Evolutionary conservation across 1,139 yeast genomes (phyloP).

Genomic region (Zygosaccharomyces pseudobailii): DNA sequence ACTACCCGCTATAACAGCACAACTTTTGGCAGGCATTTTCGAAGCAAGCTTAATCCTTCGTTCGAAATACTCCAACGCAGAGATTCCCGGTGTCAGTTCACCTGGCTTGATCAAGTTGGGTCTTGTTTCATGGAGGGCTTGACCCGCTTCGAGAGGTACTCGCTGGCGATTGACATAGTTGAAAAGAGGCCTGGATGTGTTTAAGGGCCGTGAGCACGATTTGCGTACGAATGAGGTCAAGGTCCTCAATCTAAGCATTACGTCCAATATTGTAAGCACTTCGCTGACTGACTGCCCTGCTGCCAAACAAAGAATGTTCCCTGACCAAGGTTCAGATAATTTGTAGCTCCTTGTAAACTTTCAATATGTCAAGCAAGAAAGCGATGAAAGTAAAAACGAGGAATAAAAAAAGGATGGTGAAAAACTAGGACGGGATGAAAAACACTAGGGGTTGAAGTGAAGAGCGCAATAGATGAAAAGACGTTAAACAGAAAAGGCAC

Average conservation of each 20-base stretch:
- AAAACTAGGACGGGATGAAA: too few relatives aligned
- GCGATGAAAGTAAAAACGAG: too few relatives aligned
- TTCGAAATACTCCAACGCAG: conserved; percentile 73
- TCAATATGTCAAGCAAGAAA: too few relatives aligned
- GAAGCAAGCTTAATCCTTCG: conserved; percentile 59
- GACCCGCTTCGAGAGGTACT: conserved; percentile 51
- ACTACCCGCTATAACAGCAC: conserved; percentile 73
- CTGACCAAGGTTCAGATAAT: too few relatives aligned
- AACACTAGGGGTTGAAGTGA: too few relatives aligned
- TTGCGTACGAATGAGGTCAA: not conserved
- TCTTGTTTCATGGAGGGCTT: conserved; percentile 81
- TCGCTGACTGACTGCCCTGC: too few relatives aligned
- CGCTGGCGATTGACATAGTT: conserved; percentile 18
- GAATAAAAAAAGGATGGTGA: too few relatives aligned
- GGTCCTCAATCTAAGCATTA: not conserved
- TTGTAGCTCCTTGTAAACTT: too few relatives aligned
- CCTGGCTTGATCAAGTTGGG: conserved; percentile 72
- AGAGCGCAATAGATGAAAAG: too few relatives aligned
- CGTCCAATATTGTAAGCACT: too few relatives aligned
- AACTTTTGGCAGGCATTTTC: conserved; percentile 55
- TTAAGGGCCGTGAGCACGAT: conserved; percentile 1
- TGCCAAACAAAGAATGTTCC: too few relatives aligned
- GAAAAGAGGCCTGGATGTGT: conserved; percentile 2
- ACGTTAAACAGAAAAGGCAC: too few relatives aligned
- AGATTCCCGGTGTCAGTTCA: conserved; percentile 81